These are phyloP conservation scores for Cystofilobasidium ferigula DNA, from an alignment of 768 basidiomycete genomes.

Conservation along the genomic window DNA sequence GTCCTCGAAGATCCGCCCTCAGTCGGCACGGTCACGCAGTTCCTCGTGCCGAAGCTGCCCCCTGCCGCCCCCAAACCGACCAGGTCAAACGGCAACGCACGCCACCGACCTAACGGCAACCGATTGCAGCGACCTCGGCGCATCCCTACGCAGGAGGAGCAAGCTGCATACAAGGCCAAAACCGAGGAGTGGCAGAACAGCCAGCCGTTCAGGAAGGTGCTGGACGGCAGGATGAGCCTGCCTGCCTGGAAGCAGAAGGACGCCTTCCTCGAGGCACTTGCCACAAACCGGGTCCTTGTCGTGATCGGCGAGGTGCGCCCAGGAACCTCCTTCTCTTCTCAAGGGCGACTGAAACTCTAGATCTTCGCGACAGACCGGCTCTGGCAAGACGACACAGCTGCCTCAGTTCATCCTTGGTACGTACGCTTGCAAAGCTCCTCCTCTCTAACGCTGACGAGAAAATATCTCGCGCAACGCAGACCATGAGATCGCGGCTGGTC, in stretches of 20 bases:
- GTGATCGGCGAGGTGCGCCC: slow-evolving; percentile 73
- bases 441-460: background rate
- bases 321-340: background rate
- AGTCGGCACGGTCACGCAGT: slow-evolving; percentile 54
- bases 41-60: slow-evolving; percentile 43
- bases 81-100: background rate
- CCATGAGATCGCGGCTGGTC: slow-evolving; percentile 53
- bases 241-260: slow-evolving; percentile 65
- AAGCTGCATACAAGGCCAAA: slow-evolving; percentile 37
- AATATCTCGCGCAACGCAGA: slow-evolving; percentile 39
- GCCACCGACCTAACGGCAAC: slow-evolving; percentile 1
- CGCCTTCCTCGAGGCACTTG: slow-evolving; percentile 52
- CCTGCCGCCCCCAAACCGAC: slow-evolving; percentile 16
- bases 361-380: slow-evolving; percentile 56
- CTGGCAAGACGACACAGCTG: slow-evolving; percentile 89
- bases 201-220: slow-evolving; percentile 49
- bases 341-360: background rate
- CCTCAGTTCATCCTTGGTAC: slow-evolving; percentile 67
- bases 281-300: slow-evolving; percentile 56
- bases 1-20: slow-evolving; percentile 59
- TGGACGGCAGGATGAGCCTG: slow-evolving; percentile 50
- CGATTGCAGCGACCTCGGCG: slow-evolving; percentile 28
- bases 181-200: slow-evolving; percentile 46
- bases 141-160: slow-evolving; percentile 31
- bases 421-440: background rate